Percentiles rank a stretch among this genome's conserved stretches.
Evolutionary conservation across 2,329 filamentous ascomycete genomes (phyloP).

Genomic region (Aspergillus amoenus): DNA sequence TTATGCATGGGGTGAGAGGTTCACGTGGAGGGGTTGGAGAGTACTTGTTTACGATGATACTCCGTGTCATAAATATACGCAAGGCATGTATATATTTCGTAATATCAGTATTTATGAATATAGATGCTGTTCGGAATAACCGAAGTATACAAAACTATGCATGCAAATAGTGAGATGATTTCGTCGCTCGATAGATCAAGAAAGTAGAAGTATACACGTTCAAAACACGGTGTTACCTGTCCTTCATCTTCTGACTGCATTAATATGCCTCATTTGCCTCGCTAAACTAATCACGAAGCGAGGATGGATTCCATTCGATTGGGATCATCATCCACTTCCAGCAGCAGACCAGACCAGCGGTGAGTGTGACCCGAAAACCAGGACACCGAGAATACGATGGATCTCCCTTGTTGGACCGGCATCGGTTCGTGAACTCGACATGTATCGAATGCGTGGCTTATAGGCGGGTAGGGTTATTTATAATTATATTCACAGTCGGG

Average conservation of each 20-base stretch:
- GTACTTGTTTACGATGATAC: not conserved
- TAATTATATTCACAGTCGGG: not conserved
- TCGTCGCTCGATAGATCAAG: too few species aligned
- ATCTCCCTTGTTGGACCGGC: not conserved
- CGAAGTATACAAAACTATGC: too few species aligned
- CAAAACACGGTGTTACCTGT: too few species aligned
- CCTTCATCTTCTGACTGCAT: too few species aligned
- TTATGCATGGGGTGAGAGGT: not conserved
- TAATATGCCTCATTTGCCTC: not conserved
- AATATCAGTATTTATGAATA: too few species aligned
- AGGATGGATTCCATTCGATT: not conserved
- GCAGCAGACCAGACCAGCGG: not conserved
- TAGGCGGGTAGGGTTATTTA: not conserved
- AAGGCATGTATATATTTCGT: too few species aligned
- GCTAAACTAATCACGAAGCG: not conserved
- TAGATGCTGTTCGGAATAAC: too few species aligned
- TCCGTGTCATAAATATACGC: too few species aligned
- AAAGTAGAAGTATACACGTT: too few species aligned
- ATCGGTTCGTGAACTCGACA: not conserved
- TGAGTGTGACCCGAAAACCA: not conserved
- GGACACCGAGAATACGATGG: not conserved
- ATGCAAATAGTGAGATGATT: too few species aligned
- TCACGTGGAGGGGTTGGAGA: not conserved
- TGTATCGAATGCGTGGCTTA: not conserved
- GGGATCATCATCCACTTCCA: not conserved